These are phyloP conservation scores for Backusella westeae DNA, from an alignment of 192 early-diverging fungal species.

Conservation along the genomic window DNA sequence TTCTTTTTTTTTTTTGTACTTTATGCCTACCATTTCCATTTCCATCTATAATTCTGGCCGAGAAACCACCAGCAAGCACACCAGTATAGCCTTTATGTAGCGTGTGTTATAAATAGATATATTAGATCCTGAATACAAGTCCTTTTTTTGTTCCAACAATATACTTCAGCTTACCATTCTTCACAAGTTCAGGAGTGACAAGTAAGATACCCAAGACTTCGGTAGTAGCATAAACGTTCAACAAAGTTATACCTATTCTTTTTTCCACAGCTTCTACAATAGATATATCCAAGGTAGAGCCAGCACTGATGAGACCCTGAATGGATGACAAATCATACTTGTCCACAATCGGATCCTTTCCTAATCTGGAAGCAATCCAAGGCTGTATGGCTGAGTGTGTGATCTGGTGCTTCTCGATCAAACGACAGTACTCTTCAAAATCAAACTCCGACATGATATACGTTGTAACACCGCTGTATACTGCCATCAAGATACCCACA, in stretches of 20 bases:
- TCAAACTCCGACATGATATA: constrained; percentile 55
- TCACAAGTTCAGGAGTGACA: neutral
- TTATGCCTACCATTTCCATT: constrained; percentile 36
- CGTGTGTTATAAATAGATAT: constrained; percentile 3
- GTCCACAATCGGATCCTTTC: constrained; percentile 25
- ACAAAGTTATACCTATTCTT: neutral
- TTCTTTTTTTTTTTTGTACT: neutral
- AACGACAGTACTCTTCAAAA: constrained; percentile 42
- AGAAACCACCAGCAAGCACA: constrained; percentile 31
- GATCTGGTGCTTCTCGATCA: constrained; percentile 58
- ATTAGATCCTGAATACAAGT: neutral
- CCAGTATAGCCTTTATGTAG: constrained; percentile 35
- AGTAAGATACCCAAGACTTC: neutral
- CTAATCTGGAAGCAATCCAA: constrained; percentile 61
- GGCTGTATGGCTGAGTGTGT: constrained; percentile 59
- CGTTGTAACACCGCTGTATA: neutral
- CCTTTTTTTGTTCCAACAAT: neutral
- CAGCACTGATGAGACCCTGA: neutral
- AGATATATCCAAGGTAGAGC: neutral
- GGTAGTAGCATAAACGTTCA: constrained; percentile 9
- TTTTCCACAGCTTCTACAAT: neutral
- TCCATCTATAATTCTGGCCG: constrained; percentile 44
- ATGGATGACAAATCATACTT: constrained; percentile 36
- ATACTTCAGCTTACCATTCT: neutral
- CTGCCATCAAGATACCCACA: neutral